Evolutionary conservation across 139 green algal genomes (phyloP), one percentile per base, ranked within the genome.

Genomic region (Klebsormidium nitens): DNA sequence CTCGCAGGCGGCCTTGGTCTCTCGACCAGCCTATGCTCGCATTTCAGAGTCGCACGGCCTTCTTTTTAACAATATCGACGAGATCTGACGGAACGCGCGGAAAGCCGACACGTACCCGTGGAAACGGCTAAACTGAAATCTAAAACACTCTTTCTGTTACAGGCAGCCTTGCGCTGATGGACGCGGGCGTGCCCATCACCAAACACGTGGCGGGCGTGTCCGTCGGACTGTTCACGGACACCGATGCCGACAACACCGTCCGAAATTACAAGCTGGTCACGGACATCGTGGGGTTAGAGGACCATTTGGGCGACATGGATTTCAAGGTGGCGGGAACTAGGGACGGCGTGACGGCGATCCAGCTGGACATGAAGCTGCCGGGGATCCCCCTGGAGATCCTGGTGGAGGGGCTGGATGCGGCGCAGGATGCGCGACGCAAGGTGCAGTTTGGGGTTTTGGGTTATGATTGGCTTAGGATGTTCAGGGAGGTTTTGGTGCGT

Each of bases 301-400:
- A 99, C 64, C 86, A 89, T 0, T 77, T 98, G 59, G 94, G 94
- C 0, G 93, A 98, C 81, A 99, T 99, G 94, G 94, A 99, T 70
- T 98, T 98, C 84, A 99, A 99, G 82, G 91, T 97, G 8, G 85
- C 52, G 17, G 76, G 67, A 66, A 78, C 83, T 34, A 72, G 66
- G 2, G 66, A 85, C 5, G 72, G 75, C 56, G 84, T 98, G 64
- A 96, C 88, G 19, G 93, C 93, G 19, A 95, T 99, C 82, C 94
- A 98, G 70, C 93, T 97, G 85, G 93, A 97, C 77, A 95, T 84
- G 5, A 91, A 93, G 76, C 52, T 86, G 23, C 72, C 71, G 1
- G 87, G 87, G 23, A 59, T 93, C 17, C 82, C 79, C 5, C 28
- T 89, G 37, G 36, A 42, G 1, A 44, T 84, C 2, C 11, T 89